These are phyloP conservation scores for Magnaporthiopsis incrustans DNA, from an alignment of 2,329 filamentous ascomycete genomes.

Conservation along the genomic window DNA sequence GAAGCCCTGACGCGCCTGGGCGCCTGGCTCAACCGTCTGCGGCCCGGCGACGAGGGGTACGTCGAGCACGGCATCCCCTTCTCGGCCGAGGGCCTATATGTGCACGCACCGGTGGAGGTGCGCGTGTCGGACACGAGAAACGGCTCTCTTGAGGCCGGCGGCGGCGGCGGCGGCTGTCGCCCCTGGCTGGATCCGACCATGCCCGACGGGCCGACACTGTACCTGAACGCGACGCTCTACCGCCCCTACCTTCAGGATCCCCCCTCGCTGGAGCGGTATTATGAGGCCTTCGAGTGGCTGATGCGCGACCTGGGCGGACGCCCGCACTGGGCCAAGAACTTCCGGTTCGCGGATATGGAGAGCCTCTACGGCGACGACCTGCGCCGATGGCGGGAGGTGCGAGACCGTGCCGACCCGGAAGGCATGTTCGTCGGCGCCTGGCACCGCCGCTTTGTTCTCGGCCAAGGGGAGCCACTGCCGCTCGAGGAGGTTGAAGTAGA, in stretches of 20 bases:
- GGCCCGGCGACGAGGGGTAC: constrained; percentile 49
- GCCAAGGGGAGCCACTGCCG: constrained; percentile 16
- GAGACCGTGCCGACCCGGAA: constrained; percentile 60
- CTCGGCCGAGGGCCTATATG: constrained; percentile 57
- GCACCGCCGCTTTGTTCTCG: constrained; percentile 65
- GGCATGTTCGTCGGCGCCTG: constrained; percentile 83
- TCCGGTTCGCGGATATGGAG: constrained; percentile 49
- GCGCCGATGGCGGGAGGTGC: constrained; percentile 51
- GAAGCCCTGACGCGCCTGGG: constrained; percentile 77
- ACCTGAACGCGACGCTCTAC: constrained; percentile 75
- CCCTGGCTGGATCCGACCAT: constrained; percentile 54
- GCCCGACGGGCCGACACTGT: constrained; percentile 57
- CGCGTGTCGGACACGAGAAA: constrained; percentile 57
- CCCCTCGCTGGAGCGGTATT: constrained; percentile 61
- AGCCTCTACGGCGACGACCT: constrained; percentile 56
- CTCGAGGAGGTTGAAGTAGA: constrained; percentile 21
- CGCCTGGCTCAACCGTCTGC: constrained; percentile 67
- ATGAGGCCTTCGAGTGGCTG: constrained; percentile 72
- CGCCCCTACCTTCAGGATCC: constrained; percentile 65
- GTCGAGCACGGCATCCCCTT: constrained; percentile 61
- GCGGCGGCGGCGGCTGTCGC: constrained; percentile 12
- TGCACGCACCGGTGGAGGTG: constrained; percentile 74
- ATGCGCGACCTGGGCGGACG: constrained; percentile 69
- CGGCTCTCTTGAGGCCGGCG: constrained; percentile 20
- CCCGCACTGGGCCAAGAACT: constrained; percentile 82